A percentile compares a stretch with the other conserved stretches of the same genome.
These are phyloP conservation scores for Pleurotus ostreatus DNA, from an alignment of 768 basidiomycete species.

Conservation along the genomic window DNA sequence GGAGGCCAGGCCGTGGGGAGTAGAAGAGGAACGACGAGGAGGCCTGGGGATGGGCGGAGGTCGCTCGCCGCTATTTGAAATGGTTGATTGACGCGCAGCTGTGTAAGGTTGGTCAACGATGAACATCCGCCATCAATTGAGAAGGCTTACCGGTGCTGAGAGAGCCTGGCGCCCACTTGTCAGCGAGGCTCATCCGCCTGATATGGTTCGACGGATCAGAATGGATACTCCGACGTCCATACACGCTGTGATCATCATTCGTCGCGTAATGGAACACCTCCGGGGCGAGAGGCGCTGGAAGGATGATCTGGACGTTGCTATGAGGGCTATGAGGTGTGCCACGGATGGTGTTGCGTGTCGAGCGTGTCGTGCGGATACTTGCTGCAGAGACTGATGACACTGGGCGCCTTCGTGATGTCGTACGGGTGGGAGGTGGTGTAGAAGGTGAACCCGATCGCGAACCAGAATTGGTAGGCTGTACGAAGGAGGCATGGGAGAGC, in stretches of 20 bases:
- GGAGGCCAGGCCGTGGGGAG: not conserved
- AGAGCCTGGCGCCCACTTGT: constrained; percentile 29
- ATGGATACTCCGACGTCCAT: constrained; percentile 10
- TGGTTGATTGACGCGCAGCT: no score
- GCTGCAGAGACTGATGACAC: constrained; percentile 37
- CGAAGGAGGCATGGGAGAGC: constrained; percentile 3
- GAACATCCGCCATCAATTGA: no score
- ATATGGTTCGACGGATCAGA: constrained; percentile 9
- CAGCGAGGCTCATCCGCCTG: constrained; percentile 25
- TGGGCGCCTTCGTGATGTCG: constrained; percentile 23
- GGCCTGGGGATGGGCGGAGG: not conserved
- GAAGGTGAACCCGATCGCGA: constrained; percentile 32
- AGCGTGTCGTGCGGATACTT: constrained; percentile 23
- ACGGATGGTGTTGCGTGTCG: constrained; percentile 37
- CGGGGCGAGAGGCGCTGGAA: constrained; percentile 62
- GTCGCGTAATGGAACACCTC: constrained; percentile 21
- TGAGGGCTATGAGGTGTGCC: constrained; percentile 61
- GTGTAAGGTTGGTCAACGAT: no score
- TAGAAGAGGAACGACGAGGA: constrained; percentile 5
- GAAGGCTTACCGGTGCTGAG: not conserved
- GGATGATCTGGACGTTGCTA: constrained; percentile 60
- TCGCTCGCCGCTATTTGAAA: not conserved
- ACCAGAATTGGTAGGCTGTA: not conserved
- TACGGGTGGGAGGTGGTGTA: constrained; percentile 30
- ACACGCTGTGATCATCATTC: not conserved